A percentile compares a stretch with the other conserved stretches of the same genome.
Conservation (phyloP, 805 yeast genomes). For the Saturnispora mendoncae region DNA sequence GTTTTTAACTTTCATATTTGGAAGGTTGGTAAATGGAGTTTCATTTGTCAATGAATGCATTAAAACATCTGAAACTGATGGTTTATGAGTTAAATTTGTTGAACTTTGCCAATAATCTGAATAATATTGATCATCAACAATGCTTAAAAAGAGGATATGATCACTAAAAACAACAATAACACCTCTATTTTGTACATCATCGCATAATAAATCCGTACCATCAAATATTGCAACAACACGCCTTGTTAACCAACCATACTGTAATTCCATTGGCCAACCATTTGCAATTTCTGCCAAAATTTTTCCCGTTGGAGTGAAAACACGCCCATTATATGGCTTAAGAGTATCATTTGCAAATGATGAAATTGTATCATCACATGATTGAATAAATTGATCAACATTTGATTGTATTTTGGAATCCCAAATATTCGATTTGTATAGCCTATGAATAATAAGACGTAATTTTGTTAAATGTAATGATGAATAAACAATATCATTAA, state of each 20-base stretch:
- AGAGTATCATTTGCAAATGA: constrained; percentile 63
- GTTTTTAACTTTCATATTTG: constrained; percentile 55
- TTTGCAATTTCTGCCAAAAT: constrained; percentile 74
- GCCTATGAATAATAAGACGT: constrained; percentile 57
- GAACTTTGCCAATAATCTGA: constrained; percentile 8
- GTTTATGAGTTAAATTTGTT: constrained; percentile 29
- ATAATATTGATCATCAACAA: constrained; percentile 33
- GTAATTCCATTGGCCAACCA: constrained; percentile 81
- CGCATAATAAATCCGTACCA: constrained; percentile 21
- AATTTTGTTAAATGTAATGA: constrained; percentile 64
- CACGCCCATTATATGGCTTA: constrained; percentile 49
- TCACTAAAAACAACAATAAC: constrained; percentile 77
- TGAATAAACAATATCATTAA: constrained; percentile 56
- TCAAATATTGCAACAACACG: constrained; percentile 72
- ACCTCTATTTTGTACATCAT: constrained; percentile 32
- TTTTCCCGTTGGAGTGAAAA: constrained; percentile 88
- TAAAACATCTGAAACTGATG: constrained; percentile 66
- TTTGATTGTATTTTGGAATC: constrained; percentile 21
- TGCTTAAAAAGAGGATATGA: constrained; percentile 54
- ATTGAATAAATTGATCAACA: constrained; percentile 37
- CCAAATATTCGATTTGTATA: constrained; percentile 45
- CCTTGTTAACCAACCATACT: constrained; percentile 81
- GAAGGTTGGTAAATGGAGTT: constrained; percentile 59
- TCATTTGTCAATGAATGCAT: constrained; percentile 89
- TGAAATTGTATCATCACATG: constrained; percentile 59